Percentiles rank a stretch among this genome's conserved stretches.
Conservation (phyloP, 139 green algal species). For the Chlorokybus atmophyticus region DNA sequence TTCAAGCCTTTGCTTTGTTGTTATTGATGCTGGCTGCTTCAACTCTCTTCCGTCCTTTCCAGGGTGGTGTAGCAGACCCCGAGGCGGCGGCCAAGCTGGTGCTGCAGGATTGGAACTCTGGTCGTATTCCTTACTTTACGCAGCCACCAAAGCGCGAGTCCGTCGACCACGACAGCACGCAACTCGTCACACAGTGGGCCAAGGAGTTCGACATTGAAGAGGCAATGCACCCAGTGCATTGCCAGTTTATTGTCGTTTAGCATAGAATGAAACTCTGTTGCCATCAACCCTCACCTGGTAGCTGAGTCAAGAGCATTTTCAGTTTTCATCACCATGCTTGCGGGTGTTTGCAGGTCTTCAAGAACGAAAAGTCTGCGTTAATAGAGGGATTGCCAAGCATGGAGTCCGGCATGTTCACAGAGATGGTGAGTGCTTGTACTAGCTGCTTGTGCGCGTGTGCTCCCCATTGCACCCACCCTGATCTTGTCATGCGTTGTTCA, state of each 20-base stretch:
- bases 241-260: too few species aligned
- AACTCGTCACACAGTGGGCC: slow-evolving; percentile 52
- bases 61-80: slow-evolving; percentile 53
- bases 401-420: neutral
- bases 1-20: too few species aligned
- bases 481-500: too few species aligned
- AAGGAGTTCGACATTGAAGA: slow-evolving; percentile 55
- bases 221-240: too few species aligned
- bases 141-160: slow-evolving; percentile 43
- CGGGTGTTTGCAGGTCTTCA: slow-evolving; percentile 49
- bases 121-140: slow-evolving; percentile 57
- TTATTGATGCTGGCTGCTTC: too few species aligned
- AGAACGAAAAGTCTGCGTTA: slow-evolving; percentile 46
- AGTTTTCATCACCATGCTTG: too few species aligned
- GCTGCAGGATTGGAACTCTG: slow-evolving; percentile 90
- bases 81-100: slow-evolving; percentile 56
- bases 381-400: slow-evolving; percentile 45
- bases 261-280: too few species aligned
- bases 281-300: too few species aligned
- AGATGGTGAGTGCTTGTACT: slow-evolving; percentile 1
- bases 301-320: too few species aligned
- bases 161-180: slow-evolving; percentile 36
- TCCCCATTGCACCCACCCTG: too few species aligned
- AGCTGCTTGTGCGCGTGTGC: too few species aligned
- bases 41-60: too few species aligned